Evolutionary conservation across 257 asterid genomes (phyloP), one percentile per base, ranked within the genome.

Genomic region (Salvia splendens): DNA sequence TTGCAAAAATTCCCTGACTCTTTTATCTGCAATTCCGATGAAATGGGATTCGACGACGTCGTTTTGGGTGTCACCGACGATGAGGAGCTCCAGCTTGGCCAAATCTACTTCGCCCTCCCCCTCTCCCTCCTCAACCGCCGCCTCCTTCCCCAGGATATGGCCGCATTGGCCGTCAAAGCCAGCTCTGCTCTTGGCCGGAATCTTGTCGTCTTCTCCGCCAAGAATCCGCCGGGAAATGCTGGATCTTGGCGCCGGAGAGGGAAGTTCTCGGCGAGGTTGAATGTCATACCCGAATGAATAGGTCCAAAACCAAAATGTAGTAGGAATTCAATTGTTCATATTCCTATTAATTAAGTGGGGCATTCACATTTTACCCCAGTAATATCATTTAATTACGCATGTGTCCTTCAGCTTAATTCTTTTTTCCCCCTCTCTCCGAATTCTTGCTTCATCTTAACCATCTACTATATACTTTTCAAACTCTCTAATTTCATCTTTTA

Each of bases 101-200:
- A 90, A 73, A 73, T 86, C 24, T 90, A 90, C 55, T 90, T 90
- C 11, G 89, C 85, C 51, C 82, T 87, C 69, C 95, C 96, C 15
- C 40, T 86, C 69, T 75, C 57, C 73, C 70, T 77, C 43, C 41
- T 84, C 69, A 73, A 71, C 42, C 79, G 67, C 55, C 83, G 78
- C 73, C 73, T 87, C 1, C 80, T 59, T 69, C 82, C 90, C 47
- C 92, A 79, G 77, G 96, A 90, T 67, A 90, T 90, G 96, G 96
- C 97, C 0, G 94, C 96, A 73, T 79, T 90, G 87, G 97, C 96
- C 5, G 90, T 88, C 1, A 90, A 84, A 47, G 97, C 97, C 8
- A 83, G 81, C 73, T 77, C 89, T 1, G 97, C 96, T 3, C 66
- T 88, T 52, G 70, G 80, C 12, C 77, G 80, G 52, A 76, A 80